Evolutionary conservation across 2,329 filamentous ascomycete species (phyloP), one percentile per base, ranked within the genome.

Genomic region (Neoarthrinium moseri): DNA sequence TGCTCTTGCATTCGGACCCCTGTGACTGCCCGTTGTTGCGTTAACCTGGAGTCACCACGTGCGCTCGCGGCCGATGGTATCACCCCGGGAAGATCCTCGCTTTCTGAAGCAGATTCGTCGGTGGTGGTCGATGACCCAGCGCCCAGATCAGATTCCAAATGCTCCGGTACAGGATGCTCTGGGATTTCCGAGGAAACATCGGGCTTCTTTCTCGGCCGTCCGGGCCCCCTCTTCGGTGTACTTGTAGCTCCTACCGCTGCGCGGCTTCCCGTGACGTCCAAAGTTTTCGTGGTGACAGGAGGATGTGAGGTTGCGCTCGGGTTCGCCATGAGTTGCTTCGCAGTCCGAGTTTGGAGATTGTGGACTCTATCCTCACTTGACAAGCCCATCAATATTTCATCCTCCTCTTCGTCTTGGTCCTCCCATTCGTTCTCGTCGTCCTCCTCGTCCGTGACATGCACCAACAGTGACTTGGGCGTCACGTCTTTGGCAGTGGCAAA

Each of bases 1-100:
- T 45, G 27, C 4, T 33, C 23, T 23, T 47, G 17, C 6, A 36
- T 29, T 18, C 45, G 38, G 13, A 24, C 30, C 23, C 43, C 12
- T 23, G 45, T 46, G 5, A 17, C 29, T 35, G 34, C 24, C 35
- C 39, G 39, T 46, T 47, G 46, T 22, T 49, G 46, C 47, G 13
- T 20, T 13, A n/a, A 18, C 15, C 18, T 22, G 4, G 22, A 23
- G 11, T 20, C 23, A 20, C 24, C 39, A 32, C 15, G 39, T n/a
- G 27, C 18, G 8, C 26, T 29, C 8, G 26, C 8, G 8, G n/a
- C 8, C 8, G 26, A n/a, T 7, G 26, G 26, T 7, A 29, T n/a
- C n/a, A 8, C n/a, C 8, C 26, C 8, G 26, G 8, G 8, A 29
- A n/a, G 26, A 29, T n/a, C n/a, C 8, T 7, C 8, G 8, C n/a